A percentile compares a stretch with the other conserved stretches of the same genome.
phyloP scores from a whole-genome alignment of 2,329 filamentous ascomycete genomes.

The Salinomyces thailandicus region DNA sequence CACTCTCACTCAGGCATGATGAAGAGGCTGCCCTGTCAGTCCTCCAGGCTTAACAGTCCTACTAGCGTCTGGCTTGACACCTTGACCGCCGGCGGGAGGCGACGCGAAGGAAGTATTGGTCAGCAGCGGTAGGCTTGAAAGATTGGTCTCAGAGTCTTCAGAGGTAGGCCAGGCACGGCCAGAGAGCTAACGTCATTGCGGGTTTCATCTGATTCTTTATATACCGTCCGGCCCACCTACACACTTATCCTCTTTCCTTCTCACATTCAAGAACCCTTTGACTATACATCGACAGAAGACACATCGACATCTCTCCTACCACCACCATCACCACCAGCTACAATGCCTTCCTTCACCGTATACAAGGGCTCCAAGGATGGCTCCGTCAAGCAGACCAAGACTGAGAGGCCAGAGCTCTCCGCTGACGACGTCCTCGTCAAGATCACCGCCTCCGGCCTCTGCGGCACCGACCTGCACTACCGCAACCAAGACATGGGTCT shows the following conservation, averaged over 20 bases:
- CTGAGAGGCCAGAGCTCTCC: conserved; percentile 36
- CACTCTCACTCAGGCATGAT: background rate
- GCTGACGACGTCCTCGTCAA: conserved; percentile 51
- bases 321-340: background rate
- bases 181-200: background rate
- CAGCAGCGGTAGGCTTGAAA: too few species aligned
- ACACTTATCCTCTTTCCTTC: background rate
- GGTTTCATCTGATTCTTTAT: background rate
- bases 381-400: conserved; percentile 42
- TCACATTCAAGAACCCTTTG: background rate
- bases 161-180: background rate
- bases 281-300: background rate
- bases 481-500: conserved; percentile 35
- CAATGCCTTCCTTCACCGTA: conserved; percentile 45
- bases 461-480: conserved; percentile 47
- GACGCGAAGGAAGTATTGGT: too few species aligned
- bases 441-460: conserved; percentile 57
- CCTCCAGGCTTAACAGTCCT: background rate
- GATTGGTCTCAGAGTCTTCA: background rate
- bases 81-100: too few species aligned
- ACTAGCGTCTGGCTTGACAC: background rate
- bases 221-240: too few species aligned
- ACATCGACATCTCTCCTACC: background rate
- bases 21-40: background rate
- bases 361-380: conserved; percentile 53